These are phyloP conservation scores for Colletotrichum sp. DNA, from an alignment of 2,329 filamentous ascomycete genomes.

Conservation along the genomic window DNA sequence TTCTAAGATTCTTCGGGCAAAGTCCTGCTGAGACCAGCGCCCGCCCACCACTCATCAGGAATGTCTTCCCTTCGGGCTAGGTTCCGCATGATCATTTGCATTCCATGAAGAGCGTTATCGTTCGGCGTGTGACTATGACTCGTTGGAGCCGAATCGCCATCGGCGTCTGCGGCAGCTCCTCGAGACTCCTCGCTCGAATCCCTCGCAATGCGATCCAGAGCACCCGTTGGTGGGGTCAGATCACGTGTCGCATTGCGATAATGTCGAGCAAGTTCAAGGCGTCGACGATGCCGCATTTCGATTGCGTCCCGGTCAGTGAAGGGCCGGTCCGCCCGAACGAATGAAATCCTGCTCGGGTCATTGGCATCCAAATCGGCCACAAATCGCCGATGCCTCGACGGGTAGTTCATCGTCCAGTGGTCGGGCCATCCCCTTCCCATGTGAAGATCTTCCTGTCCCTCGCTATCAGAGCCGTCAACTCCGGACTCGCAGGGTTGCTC, in stretches of 20 bases:
- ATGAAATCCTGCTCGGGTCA: constrained; percentile 11
- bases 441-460: constrained; percentile 36
- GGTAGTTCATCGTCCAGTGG: constrained; percentile 19
- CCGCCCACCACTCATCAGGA: constrained; percentile 83
- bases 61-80: constrained; percentile 76
- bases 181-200: constrained; percentile 9
- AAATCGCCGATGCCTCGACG: constrained; percentile 20
- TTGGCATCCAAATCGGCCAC: constrained; percentile 14
- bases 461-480: constrained; percentile 61
- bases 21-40: constrained; percentile 69
- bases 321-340: constrained; percentile 6
- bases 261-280: constrained; percentile 10
- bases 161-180: background rate
- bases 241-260: constrained; percentile 5
- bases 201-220: constrained; percentile 2
- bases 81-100: constrained; percentile 75
- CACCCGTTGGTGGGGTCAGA: background rate
- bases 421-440: constrained; percentile 7
- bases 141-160: constrained; percentile 6
- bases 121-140: constrained; percentile 23
- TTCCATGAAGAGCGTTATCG: constrained; percentile 57
- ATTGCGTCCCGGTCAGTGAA: background rate
- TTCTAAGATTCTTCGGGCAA: constrained; percentile 44
- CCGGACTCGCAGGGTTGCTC: constrained; percentile 57
- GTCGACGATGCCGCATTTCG: constrained; percentile 13